A percentile compares a stretch with the other conserved stretches of the same genome.
phyloP scores from a whole-genome alignment of 2,329 filamentous ascomycete species.

The Sclerotinia nivalis region DNA sequence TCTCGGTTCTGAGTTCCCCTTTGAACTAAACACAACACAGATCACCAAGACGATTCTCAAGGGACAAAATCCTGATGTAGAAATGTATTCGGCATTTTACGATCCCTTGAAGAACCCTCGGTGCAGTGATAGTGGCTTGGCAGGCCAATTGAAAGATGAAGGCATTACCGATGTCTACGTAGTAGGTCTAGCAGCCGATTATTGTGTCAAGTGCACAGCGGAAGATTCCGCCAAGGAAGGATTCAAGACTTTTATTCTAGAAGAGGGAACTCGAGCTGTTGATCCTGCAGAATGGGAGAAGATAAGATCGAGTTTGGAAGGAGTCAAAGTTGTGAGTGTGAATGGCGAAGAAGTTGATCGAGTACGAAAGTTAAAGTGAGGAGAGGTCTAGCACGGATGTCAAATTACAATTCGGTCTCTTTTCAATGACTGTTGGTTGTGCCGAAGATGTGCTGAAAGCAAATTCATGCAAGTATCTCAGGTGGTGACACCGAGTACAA shows the following conservation, averaged over 20 bases:
- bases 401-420: conserved; percentile 95
- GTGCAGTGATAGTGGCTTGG: conserved; percentile 64
- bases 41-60: conserved; percentile 75
- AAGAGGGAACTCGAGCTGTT: conserved; percentile 77
- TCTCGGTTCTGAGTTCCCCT: conserved; percentile 69
- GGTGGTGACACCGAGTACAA: conserved; percentile 40
- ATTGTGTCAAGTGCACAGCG: conserved; percentile 82
- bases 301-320: conserved; percentile 54
- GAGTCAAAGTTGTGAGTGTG: conserved; percentile 62
- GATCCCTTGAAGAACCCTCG: conserved; percentile 69
- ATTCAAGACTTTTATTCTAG: conserved; percentile 73
- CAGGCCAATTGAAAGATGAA: conserved; percentile 54
- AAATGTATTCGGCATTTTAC: conserved; percentile 94
- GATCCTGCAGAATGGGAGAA: conserved; percentile 59
- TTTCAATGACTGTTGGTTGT: conserved; percentile 82
- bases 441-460: conserved; percentile 99
- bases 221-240: conserved; percentile 74
- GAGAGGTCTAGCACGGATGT: conserved; percentile 80
- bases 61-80: conserved; percentile 70
- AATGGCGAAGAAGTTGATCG: conserved; percentile 54
- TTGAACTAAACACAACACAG: conserved; percentile 62
- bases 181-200: conserved; percentile 84
- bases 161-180: conserved; percentile 78
- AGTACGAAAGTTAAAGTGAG: conserved; percentile 12
- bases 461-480: conserved; percentile 42